Percentiles rank a stretch among this genome's conserved stretches.
Evolutionary conservation across 352 stramenopile species (phyloP).

Genomic region (Phytophthora hybrid): DNA sequence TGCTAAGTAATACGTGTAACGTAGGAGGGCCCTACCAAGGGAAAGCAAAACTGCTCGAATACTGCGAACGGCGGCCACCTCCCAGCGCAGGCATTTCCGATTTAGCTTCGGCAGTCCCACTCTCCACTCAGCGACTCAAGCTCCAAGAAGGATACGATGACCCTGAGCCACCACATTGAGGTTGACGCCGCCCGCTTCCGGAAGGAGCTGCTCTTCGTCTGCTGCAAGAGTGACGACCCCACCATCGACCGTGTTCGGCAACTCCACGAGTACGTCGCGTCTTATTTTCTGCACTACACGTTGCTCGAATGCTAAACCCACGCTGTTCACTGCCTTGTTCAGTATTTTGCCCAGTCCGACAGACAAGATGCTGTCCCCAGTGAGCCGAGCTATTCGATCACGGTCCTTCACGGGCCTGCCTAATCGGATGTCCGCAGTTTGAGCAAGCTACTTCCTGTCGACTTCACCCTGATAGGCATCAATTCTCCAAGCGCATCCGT

Average conservation of each 20-base stretch:
- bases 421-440: constrained; percentile 28
- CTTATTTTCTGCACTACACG: neutral
- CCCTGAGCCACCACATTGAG: constrained; percentile 22
- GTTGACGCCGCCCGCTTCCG: constrained; percentile 34
- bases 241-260: constrained; percentile 37
- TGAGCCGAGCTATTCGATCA: constrained; percentile 54
- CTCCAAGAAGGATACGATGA: constrained; percentile 23
- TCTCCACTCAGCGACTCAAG: constrained; percentile 13
- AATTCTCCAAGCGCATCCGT: neutral
- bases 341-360: constrained; percentile 72
- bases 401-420: constrained; percentile 18
- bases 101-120: constrained; percentile 20
- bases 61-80: neutral
- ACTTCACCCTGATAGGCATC: constrained; percentile 3
- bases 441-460: constrained; percentile 7
- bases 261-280: constrained; percentile 41
- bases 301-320: neutral
- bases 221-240: constrained; percentile 40
- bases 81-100: constrained; percentile 15
- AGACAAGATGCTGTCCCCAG: constrained; percentile 73
- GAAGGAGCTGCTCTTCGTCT: constrained; percentile 45
- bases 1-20: constrained; percentile 8
- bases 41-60: constrained; percentile 31
- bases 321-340: neutral
- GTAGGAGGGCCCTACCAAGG: neutral